Evolutionary conservation across 306 rosid genomes (phyloP), one percentile per base, ranked within the genome.

Genomic region (Citrullus mucosospermus): DNA sequence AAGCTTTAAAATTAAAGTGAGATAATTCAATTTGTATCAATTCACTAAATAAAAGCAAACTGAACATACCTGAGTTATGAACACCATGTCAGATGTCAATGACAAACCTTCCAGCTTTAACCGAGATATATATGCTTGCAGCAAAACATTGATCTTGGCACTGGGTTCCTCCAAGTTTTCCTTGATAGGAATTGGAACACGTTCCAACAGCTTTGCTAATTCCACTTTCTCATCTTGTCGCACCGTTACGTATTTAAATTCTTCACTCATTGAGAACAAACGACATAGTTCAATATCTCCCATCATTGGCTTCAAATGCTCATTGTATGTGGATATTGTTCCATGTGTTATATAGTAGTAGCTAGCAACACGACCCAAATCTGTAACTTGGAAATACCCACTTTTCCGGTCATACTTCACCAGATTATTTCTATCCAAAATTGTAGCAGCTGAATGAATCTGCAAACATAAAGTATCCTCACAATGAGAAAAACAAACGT

Each of bases 101-200:
- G 97, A 92, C 79, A 94, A 87, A 44, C 98, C 97, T 85, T 94
- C 98, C 83, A 94, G 96, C 89, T 94, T 92, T 79, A 94, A 82
- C 75, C 89, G 96, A 78, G 98, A 90, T 81, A 92, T 94, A 83
- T 90, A 92, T 32, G 97, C 96, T 83, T 94, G 98, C 84, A 94
- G 86, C 81, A 94, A 84, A 82, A 92, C 98, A 80, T 92, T 94
- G 77, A 94, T 94, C 88, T 94, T 94, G 54, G 95, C 96, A 85
- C 97, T 94, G 25, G 98, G 98, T 87, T 94, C 98, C 85, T 94
- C 97, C 79, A 94, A 82, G 85, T 96, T 92, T 85, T 94, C 98
- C 90, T 92, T 94, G 87, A 94, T 87, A 48, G 97, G 98, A 78
- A 94, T 92, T 48, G 98, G 98, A 82, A 92, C 97, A 25, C 93